phyloP scores from a whole-genome alignment of 805 yeast species.

The Limtongia smithiae region DNA sequence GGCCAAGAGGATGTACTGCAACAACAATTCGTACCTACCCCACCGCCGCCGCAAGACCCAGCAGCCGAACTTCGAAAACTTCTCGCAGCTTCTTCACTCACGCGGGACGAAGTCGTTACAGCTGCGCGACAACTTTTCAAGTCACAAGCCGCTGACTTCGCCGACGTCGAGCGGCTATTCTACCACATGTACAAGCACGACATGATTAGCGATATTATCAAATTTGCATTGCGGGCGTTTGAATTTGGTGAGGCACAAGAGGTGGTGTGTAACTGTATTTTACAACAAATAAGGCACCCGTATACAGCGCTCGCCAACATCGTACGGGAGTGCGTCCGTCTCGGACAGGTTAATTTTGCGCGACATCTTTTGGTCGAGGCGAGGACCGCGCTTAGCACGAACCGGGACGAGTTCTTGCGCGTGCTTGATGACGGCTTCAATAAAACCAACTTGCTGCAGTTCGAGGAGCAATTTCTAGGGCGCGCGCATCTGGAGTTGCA shows the following conservation, averaged over 20 bases:
- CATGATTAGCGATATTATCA: conserved; percentile 13
- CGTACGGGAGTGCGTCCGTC: conserved; percentile 9
- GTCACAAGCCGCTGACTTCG: not conserved
- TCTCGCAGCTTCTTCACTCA: conserved; percentile 1
- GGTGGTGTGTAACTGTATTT: conserved; percentile 1
- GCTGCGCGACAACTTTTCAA: conserved; percentile 4
- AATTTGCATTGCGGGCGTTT: conserved; percentile 5
- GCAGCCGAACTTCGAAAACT: conserved; percentile 5
- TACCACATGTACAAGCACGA: conserved; percentile 14
- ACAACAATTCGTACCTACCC: not conserved
- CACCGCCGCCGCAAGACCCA: not conserved
- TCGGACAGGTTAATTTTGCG: conserved; percentile 8
- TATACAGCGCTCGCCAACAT: conserved; percentile 5
- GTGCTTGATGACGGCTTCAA: not conserved
- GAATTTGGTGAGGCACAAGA: conserved; percentile 14
- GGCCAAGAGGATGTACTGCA: not conserved
- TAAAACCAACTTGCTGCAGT: not conserved
- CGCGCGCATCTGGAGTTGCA: conserved; percentile 10
- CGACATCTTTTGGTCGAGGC: conserved; percentile 11
- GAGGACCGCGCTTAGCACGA: not conserved
- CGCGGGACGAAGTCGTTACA: conserved; percentile 7
- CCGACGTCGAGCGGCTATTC: not conserved
- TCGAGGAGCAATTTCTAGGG: conserved; percentile 5
- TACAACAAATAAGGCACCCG: conserved; percentile 1
- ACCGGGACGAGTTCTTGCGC: not conserved